Evolutionary conservation across 1,284 basidiomycete species (phyloP).

Genomic region (Athelia psychrophila): DNA sequence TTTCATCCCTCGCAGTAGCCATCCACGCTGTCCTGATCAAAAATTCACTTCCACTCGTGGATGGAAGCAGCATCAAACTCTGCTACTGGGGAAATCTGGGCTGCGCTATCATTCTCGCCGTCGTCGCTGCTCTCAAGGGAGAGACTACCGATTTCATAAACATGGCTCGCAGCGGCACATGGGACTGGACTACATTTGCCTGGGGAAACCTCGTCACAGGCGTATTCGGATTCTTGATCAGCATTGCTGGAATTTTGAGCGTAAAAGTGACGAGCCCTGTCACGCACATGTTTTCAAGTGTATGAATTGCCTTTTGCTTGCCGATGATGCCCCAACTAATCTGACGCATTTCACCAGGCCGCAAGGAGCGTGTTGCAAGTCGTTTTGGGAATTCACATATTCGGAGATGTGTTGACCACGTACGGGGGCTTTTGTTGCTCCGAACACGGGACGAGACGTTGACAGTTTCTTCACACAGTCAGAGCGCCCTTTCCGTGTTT

Average conservation of each 20-base stretch:
- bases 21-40: slow-evolving; percentile 75
- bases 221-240: slow-evolving; percentile 71
- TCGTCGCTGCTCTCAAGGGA: slow-evolving; percentile 56
- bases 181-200: slow-evolving; percentile 53
- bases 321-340: background rate
- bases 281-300: slow-evolving; percentile 76
- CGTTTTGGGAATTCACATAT: slow-evolving; percentile 64
- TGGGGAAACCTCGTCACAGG: slow-evolving; percentile 67
- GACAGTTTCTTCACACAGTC: slow-evolving; percentile 32
- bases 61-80: slow-evolving; percentile 67
- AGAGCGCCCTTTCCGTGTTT: slow-evolving; percentile 56
- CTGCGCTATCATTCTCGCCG: slow-evolving; percentile 58
- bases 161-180: slow-evolving; percentile 35
- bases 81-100: slow-evolving; percentile 77
- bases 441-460: slow-evolving; percentile 1
- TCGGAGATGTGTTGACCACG: slow-evolving; percentile 64
- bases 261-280: slow-evolving; percentile 74
- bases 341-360: slow-evolving; percentile 38
- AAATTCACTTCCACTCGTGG: slow-evolving; percentile 59
- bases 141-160: slow-evolving; percentile 42
- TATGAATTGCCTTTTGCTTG: slow-evolving; percentile 23
- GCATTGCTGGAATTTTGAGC: slow-evolving; percentile 65
- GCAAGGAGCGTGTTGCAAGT: slow-evolving; percentile 75
- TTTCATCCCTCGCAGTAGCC: slow-evolving; percentile 72
- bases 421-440: slow-evolving; percentile 31